These are phyloP conservation scores for Zarea fungicola DNA, from an alignment of 2,329 filamentous ascomycete species.

Conservation along the genomic window DNA sequence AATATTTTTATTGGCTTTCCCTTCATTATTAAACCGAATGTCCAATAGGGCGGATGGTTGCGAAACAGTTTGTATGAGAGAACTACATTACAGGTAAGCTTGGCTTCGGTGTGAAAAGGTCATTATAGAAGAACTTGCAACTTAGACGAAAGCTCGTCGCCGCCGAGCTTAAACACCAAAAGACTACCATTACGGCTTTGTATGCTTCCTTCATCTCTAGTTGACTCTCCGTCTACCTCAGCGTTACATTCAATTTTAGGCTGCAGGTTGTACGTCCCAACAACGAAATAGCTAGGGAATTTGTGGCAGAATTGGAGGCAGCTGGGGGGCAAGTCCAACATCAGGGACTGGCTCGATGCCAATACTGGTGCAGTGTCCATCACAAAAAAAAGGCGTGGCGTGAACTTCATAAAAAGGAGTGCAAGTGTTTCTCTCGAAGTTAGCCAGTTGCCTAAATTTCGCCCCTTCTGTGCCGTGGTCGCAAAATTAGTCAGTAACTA, in stretches of 20 bases:
- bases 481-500: no score
- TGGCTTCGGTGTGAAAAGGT: background rate
- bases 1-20: slow-evolving; percentile 39
- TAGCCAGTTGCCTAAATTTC: no score
- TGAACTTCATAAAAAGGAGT: no score
- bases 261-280: slow-evolving; percentile 81
- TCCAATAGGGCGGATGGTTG: slow-evolving; percentile 76
- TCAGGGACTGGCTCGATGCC: slow-evolving; percentile 23
- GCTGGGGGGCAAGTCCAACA: slow-evolving; percentile 65
- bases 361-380: slow-evolving; percentile 4
- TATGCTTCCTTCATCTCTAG: slow-evolving; percentile 28
- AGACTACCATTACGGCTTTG: slow-evolving; percentile 71
- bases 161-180: slow-evolving; percentile 53
- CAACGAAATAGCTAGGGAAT: slow-evolving; percentile 60
- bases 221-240: slow-evolving; percentile 18
- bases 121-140: slow-evolving; percentile 45
- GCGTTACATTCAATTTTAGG: slow-evolving; percentile 30
- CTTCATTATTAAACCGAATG: slow-evolving; percentile 66
- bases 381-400: background rate
- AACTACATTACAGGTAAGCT: slow-evolving; percentile 31
- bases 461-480: no score
- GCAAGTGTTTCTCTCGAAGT: no score
- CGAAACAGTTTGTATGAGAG: slow-evolving; percentile 51
- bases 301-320: slow-evolving; percentile 69
- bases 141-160: slow-evolving; percentile 15